These are phyloP conservation scores for Thielaviopsis populi DNA, from an alignment of 2,329 filamentous ascomycete genomes.

Conservation along the genomic window DNA sequence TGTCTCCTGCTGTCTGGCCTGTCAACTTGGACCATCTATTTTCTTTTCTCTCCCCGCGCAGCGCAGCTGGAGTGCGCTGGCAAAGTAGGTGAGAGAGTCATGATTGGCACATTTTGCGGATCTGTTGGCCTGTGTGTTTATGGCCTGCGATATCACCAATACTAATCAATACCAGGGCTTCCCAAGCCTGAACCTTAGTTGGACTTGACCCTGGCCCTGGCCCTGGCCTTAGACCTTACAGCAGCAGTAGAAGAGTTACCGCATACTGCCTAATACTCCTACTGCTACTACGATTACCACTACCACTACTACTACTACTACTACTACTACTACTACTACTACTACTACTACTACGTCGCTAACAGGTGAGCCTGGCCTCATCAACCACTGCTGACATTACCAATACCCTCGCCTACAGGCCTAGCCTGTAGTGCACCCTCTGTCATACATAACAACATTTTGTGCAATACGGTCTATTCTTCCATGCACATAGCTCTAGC, in stretches of 20 bases:
- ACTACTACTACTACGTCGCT: not conserved
- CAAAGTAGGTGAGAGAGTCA: not conserved
- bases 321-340: not conserved
- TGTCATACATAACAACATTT: not conserved
- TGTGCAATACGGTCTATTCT: not conserved
- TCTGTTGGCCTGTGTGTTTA: not conserved
- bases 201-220: too few relatives aligned
- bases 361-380: not conserved
- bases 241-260: too few relatives aligned
- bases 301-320: not conserved
- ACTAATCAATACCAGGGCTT: not conserved
- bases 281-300: not conserved
- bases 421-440: not conserved
- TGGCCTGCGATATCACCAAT: not conserved
- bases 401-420: not conserved
- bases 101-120: conserved; percentile 4
- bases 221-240: not conserved
- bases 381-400: not conserved
- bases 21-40: not conserved
- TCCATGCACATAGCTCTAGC: not conserved
- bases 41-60: not conserved
- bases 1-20: not conserved
- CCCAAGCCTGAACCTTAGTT: not conserved
- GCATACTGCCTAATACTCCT: too few relatives aligned
- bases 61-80: not conserved